These are phyloP conservation scores for Trypanosoma brucei DNA, from an alignment of 208 protist genomes.

Conservation along the genomic window DNA sequence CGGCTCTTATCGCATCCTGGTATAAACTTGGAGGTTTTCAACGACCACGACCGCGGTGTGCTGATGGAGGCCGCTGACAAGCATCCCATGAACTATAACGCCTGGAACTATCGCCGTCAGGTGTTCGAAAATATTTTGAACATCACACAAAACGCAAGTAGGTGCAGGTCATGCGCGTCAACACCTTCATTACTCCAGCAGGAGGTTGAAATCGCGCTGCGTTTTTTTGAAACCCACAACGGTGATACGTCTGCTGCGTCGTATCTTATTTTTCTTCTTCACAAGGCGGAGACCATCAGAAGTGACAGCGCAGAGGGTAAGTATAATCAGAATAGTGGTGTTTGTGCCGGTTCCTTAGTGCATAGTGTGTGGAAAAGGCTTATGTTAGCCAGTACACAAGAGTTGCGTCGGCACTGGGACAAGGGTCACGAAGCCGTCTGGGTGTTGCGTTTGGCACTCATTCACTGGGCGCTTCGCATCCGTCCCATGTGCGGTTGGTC, in stretches of 20 bases:
- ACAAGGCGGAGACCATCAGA: slow-evolving; percentile 3
- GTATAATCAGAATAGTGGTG: neutral
- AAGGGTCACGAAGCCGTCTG: slow-evolving; percentile 74
- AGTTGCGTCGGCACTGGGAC: slow-evolving; percentile 56
- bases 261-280: slow-evolving; percentile 61
- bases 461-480: slow-evolving; percentile 36
- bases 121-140: neutral
- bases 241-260: slow-evolving; percentile 45
- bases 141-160: neutral
- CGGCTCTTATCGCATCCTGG: slow-evolving; percentile 11
- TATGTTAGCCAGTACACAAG: slow-evolving; percentile 34
- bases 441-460: slow-evolving; percentile 53
- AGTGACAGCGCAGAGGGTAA: neutral
- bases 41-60: slow-evolving; percentile 18
- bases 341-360: neutral
- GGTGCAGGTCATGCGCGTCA: too few relatives aligned
- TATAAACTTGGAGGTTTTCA: slow-evolving; percentile 9
- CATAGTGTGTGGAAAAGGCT: slow-evolving; percentile 27
- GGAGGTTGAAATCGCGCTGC: slow-evolving; percentile 25
- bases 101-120: slow-evolving; percentile 64
- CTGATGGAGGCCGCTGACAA: slow-evolving; percentile 46
- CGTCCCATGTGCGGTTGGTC: slow-evolving; percentile 32
- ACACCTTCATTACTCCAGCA: slow-evolving; percentile 2
- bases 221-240: slow-evolving; percentile 56
- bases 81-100: slow-evolving; percentile 84